Conservation (phyloP, 2,329 filamentous ascomycete genomes). For the Diaporthe velutina region DNA sequence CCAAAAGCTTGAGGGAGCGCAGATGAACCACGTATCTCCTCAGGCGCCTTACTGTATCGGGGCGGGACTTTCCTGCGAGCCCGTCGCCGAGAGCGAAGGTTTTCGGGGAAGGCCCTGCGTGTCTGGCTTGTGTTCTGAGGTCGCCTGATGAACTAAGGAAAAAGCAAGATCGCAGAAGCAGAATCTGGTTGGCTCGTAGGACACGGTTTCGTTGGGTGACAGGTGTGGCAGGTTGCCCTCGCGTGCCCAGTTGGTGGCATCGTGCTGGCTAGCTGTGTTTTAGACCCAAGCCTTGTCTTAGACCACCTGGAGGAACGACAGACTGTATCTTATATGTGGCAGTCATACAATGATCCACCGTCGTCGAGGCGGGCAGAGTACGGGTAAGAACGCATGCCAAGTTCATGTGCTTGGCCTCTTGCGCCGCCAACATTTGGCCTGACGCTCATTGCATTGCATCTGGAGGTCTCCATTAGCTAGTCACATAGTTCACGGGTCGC, state of each 20-base stretch:
- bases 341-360: background rate
- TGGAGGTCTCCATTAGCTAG: background rate
- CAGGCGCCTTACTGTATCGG: slow-evolving; percentile 5
- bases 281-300: background rate
- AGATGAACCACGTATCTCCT: background rate
- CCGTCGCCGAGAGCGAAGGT: background rate
- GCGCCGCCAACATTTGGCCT: background rate
- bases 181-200: background rate
- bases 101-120: slow-evolving; percentile 10
- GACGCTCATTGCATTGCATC: background rate
- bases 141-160: background rate
- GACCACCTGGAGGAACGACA: background rate
- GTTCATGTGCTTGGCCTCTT: background rate
- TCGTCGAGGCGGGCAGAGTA: background rate
- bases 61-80: background rate
- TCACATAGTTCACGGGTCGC: background rate
- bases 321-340: background rate
- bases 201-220: background rate
- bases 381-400: background rate
- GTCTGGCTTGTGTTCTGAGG: background rate
- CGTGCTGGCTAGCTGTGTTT: background rate
- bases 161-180: background rate
- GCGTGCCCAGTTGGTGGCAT: background rate
- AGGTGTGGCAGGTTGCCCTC: slow-evolving; percentile 5
- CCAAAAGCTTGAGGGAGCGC: background rate